Evolutionary conservation across 116 monocot species (phyloP).

Genomic region (Zostera marina): DNA sequence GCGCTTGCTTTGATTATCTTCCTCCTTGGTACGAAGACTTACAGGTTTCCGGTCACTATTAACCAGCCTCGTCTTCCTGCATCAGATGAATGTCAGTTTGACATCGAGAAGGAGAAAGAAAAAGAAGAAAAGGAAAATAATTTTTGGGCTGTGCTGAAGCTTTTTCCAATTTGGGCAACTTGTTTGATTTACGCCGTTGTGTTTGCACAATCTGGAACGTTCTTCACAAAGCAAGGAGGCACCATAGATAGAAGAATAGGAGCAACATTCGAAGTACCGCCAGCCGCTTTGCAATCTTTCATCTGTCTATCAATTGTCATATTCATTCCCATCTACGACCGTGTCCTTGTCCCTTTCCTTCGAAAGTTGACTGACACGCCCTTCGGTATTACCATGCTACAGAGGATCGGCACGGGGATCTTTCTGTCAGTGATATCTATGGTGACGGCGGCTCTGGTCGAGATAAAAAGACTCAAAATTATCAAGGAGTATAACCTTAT

Average conservation of each 20-base stretch:
- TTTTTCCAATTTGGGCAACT: constrained; percentile 41
- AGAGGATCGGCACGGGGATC: constrained; percentile 38
- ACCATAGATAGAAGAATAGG: constrained; percentile 34
- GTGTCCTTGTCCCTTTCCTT: constrained; percentile 19
- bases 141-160: neutral
- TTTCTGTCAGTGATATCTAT: constrained; percentile 21
- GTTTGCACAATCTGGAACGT: constrained; percentile 23
- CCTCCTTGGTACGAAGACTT: constrained; percentile 35
- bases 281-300: constrained; percentile 33
- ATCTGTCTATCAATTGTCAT: constrained; percentile 12
- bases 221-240: constrained; percentile 45
- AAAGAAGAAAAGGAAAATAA: neutral
- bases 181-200: constrained; percentile 24
- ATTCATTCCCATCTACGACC: constrained; percentile 38
- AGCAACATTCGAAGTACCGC: constrained; percentile 14
- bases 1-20: constrained; percentile 26
- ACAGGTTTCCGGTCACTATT: constrained; percentile 22
- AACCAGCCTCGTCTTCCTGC: neutral
- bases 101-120: neutral
- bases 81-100: neutral
- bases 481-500: constrained; percentile 18
- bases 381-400: constrained; percentile 35
- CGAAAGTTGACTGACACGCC: constrained; percentile 14
- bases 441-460: constrained; percentile 35
- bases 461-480: constrained; percentile 29